Conservation (phyloP, 2,329 filamentous ascomycete species). For the Blumeria hordei region DNA sequence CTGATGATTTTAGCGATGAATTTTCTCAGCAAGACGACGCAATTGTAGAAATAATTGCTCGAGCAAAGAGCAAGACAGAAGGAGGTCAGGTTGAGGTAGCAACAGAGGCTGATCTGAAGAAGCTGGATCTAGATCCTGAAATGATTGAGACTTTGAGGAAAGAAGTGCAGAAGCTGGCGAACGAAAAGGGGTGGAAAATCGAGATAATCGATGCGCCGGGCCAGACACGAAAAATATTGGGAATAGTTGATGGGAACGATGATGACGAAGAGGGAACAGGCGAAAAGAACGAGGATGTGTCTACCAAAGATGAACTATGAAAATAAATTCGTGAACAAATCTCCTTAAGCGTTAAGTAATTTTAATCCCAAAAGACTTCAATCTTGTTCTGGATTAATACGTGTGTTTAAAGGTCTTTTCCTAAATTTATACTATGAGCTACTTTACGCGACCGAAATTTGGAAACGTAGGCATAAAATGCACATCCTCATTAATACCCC, state of each 20-base stretch:
- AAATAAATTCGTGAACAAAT: background rate
- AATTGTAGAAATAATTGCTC: slow-evolving; percentile 8
- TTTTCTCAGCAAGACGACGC: slow-evolving; percentile 23
- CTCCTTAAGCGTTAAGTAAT: no score
- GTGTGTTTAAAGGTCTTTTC: no score
- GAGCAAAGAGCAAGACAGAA: slow-evolving; percentile 11
- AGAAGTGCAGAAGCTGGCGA: slow-evolving; percentile 42
- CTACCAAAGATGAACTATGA: slow-evolving; percentile 28
- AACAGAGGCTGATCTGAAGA: slow-evolving; percentile 40
- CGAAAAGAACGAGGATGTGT: slow-evolving; percentile 23
- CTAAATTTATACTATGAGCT: no score
- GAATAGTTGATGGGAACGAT: slow-evolving; percentile 37
- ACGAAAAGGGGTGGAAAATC: slow-evolving; percentile 53
- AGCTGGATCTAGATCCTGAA: slow-evolving; percentile 30
- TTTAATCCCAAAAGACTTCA: no score
- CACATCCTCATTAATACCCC: no score
- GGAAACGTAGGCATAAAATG: no score
- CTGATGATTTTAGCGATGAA: slow-evolving; percentile 24
- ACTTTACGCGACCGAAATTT: no score
- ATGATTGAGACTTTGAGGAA: slow-evolving; percentile 45
- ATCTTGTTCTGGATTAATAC: no score
- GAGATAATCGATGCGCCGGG: slow-evolving; percentile 49
- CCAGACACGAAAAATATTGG: slow-evolving; percentile 37
- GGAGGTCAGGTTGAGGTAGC: slow-evolving; percentile 18
- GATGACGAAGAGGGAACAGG: slow-evolving; percentile 19